Conservation (phyloP, 768 basidiomycete species). For the Boletus rufocinnamomeus region DNA sequence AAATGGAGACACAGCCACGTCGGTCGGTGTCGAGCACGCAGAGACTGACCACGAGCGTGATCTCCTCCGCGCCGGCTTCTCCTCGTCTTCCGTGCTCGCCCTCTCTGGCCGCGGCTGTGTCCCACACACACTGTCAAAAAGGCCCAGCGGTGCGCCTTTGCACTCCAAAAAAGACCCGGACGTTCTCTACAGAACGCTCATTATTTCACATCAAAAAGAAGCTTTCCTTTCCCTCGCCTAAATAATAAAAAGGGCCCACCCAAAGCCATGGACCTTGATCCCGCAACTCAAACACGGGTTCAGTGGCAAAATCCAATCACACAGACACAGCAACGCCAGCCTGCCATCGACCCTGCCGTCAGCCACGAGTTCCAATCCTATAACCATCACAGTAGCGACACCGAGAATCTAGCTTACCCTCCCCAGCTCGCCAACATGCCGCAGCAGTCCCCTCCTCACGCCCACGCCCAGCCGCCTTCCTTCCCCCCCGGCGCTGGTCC, state of each 20-base stretch:
- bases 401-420: slow-evolving; percentile 28
- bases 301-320: slow-evolving; percentile 37
- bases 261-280: slow-evolving; percentile 38
- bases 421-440: slow-evolving; percentile 35
- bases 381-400: slow-evolving; percentile 31
- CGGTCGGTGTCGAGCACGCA: slow-evolving; percentile 26
- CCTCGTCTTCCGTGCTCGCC: slow-evolving; percentile 9
- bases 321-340: slow-evolving; percentile 37
- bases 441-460: slow-evolving; percentile 27
- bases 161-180: slow-evolving; percentile 18
- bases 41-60: slow-evolving; percentile 3
- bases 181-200: slow-evolving; percentile 33
- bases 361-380: slow-evolving; percentile 37
- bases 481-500: slow-evolving; percentile 39
- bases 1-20: slow-evolving; percentile 39
- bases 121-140: slow-evolving; percentile 16
- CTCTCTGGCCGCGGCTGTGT: slow-evolving; percentile 21
- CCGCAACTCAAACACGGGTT: slow-evolving; percentile 35
- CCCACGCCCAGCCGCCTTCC: slow-evolving; percentile 40
- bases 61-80: slow-evolving; percentile 17
- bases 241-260: slow-evolving; percentile 38
- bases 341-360: slow-evolving; percentile 36
- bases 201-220: slow-evolving; percentile 39
- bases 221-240: slow-evolving; percentile 38
- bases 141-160: slow-evolving; percentile 11